Base-by-base conservation (phyloP, 2,329 filamentous ascomycete species). In the Fusarium humuli region DNA sequence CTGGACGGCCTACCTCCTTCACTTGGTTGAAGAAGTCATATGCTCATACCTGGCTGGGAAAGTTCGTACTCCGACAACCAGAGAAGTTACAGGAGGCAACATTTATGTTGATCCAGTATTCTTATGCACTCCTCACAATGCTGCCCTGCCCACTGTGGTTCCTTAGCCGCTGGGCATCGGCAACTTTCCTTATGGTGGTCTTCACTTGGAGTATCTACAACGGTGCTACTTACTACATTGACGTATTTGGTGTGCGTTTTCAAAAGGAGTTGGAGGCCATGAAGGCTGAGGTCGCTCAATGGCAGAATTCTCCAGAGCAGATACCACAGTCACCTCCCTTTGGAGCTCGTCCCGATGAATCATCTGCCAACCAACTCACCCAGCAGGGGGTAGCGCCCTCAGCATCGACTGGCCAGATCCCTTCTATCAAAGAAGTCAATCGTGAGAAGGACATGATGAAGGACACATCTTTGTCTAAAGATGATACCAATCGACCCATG, bases 171-270 rank as follows among this genome's bases (percentile, higher is more conserved):
- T 93, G 90, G 86, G 91, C 93, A 1, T 96, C 92, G 42, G 89
- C 91, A 4, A 72, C 79, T 0, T 99, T 98, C 81, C 84, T 99
- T 47, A 84, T 91, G 57, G 82, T 88, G 4, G 90, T 99, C n/a
- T 98, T 99, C 77, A 86, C 89, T 45, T 98, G 94, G 94, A 97
- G 93, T 73, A 92, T 98, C 59, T 97, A 98, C 83, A 99, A 99
- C 74, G 96, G 96, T 32, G 94, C 96, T 20, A 98, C 94, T 1
- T 99, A 92, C 80, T 99, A 99, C 81, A 98, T 99, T 76, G 96
- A 99, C 75, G 93, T 98, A 3, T 99, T 98, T 78, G 96, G 97
- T 57, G 97, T 93, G 75, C 90, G 94, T 4, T 98, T 99, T 85
- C 94, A 99, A 83, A 97, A 95, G 77, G 96, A 99, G 80, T 85